These are phyloP conservation scores for Wickerhamiella azyma DNA, from an alignment of 805 yeast genomes.

Conservation along the genomic window DNA sequence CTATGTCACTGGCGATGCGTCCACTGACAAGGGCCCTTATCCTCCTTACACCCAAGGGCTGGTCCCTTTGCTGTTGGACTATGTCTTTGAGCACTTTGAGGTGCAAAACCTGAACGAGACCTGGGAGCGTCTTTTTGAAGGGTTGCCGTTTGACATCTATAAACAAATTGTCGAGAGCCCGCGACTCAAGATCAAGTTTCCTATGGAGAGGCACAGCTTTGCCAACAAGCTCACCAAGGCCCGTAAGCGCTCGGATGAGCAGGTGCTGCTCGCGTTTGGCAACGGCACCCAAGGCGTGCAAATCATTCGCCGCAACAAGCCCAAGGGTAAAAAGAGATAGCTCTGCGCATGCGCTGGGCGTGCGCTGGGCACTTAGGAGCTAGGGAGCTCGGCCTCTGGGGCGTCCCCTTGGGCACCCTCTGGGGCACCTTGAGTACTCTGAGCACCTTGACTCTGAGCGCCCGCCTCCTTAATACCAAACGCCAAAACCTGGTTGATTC, in stretches of 20 bases:
- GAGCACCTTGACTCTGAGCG: neutral
- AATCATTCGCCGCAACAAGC: conserved; percentile 7
- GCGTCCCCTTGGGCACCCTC: neutral
- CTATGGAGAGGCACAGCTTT: conserved; percentile 16
- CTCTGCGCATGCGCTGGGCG: too few relatives aligned
- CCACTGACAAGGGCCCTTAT: conserved; percentile 21
- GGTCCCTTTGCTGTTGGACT: conserved; percentile 16
- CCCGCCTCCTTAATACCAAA: conserved; percentile 5
- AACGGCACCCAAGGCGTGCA: conserved; percentile 25
- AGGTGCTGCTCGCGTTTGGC: conserved; percentile 27
- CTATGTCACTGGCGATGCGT: neutral
- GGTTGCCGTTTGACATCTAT: conserved; percentile 22
- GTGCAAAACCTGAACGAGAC: conserved; percentile 6
- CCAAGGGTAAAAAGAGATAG: neutral
- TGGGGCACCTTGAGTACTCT: too few relatives aligned
- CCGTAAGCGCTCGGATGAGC: conserved; percentile 22
- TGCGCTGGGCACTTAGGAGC: too few relatives aligned
- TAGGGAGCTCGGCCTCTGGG: too few relatives aligned
- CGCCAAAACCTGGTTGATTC: conserved; percentile 32
- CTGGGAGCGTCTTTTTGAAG: conserved; percentile 7
- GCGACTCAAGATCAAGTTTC: conserved; percentile 16
- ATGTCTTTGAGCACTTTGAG: conserved; percentile 13
- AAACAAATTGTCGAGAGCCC: conserved; percentile 23
- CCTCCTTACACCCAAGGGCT: conserved; percentile 22
- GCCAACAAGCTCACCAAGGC: conserved; percentile 21